Percentiles rank a stretch among this genome's conserved stretches.
Conservation (phyloP, 129 eudicot genomes). For the Ambrosia trifida region DNA sequence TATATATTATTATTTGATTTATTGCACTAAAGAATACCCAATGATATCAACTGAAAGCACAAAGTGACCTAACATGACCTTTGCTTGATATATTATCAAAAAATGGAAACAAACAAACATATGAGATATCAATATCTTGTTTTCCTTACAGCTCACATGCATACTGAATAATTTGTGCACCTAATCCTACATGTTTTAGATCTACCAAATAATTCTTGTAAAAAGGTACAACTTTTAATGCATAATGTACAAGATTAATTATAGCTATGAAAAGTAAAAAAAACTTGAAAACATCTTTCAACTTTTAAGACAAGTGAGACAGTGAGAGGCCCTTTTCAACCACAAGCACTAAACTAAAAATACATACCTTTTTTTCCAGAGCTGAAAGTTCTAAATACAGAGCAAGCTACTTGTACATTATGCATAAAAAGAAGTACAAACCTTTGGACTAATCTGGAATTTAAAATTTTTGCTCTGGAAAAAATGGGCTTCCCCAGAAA, state of each 20-base stretch:
- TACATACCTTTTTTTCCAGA: conserved; percentile 3
- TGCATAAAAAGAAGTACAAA: not conserved
- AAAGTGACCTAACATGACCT: conserved; percentile 35
- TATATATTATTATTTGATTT: not conserved
- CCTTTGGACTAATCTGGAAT: conserved; percentile 20
- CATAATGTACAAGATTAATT: conserved; percentile 14
- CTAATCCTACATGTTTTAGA: conserved; percentile 25
- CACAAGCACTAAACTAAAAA: conserved; percentile 32
- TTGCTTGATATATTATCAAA: conserved; percentile 16
- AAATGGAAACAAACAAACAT: conserved; percentile 28
- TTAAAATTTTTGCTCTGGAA: conserved; percentile 12
- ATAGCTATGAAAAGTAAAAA: not conserved
- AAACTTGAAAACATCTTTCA: conserved; percentile 3
- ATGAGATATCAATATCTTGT: conserved; percentile 45
- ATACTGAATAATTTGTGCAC: conserved; percentile 27
- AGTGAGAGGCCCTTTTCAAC: conserved; percentile 31
- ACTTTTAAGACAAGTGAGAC: conserved; percentile 24
- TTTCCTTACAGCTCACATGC: conserved; percentile 41
- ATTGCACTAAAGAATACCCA: not conserved
- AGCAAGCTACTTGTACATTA: conserved; percentile 17
- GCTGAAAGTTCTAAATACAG: conserved; percentile 21
- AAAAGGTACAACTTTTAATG: conserved; percentile 17
- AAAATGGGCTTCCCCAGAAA: conserved; percentile 20
- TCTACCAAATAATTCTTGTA: conserved; percentile 36
- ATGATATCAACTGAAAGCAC: conserved; percentile 7